Conservation (phyloP, 2,329 filamentous ascomycete genomes). For the Aspergillus neoniger region DNA sequence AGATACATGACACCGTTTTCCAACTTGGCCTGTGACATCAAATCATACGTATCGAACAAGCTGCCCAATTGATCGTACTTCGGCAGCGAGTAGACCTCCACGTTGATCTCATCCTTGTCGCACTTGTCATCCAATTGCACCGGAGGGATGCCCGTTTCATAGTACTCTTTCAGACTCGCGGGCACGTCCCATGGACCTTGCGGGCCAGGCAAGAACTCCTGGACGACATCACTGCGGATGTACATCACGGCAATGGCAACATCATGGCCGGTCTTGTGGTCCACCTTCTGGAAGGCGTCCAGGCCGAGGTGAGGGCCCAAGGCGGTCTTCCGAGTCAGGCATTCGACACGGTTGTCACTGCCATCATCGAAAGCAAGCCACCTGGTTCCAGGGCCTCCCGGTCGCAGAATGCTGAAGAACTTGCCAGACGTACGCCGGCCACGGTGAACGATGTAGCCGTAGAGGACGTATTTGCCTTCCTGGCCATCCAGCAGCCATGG, state of each 20-base stretch:
- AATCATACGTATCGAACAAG: constrained; percentile 47
- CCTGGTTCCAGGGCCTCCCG: constrained; percentile 55
- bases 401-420: constrained; percentile 63
- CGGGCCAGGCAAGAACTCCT: constrained; percentile 44
- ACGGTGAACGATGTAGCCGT: constrained; percentile 62
- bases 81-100: constrained; percentile 45
- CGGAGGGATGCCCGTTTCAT: constrained; percentile 33
- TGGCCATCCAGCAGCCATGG: constrained; percentile 35
- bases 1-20: constrained; percentile 39
- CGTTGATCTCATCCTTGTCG: constrained; percentile 30
- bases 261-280: constrained; percentile 47
- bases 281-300: constrained; percentile 42
- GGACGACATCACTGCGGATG: constrained; percentile 52
- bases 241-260: constrained; percentile 60
- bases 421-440: constrained; percentile 60
- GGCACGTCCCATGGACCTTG: constrained; percentile 53
- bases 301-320: constrained; percentile 54
- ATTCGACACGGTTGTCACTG: constrained; percentile 57
- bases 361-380: constrained; percentile 64
- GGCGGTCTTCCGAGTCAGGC: constrained; percentile 59
- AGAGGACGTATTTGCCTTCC: constrained; percentile 56
- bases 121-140: constrained; percentile 16
- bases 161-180: constrained; percentile 43
- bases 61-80: constrained; percentile 37
- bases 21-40: constrained; percentile 43